Evolutionary conservation across 2,329 filamentous ascomycete species (phyloP).

Genomic region (Talaromyces sp.): DNA sequence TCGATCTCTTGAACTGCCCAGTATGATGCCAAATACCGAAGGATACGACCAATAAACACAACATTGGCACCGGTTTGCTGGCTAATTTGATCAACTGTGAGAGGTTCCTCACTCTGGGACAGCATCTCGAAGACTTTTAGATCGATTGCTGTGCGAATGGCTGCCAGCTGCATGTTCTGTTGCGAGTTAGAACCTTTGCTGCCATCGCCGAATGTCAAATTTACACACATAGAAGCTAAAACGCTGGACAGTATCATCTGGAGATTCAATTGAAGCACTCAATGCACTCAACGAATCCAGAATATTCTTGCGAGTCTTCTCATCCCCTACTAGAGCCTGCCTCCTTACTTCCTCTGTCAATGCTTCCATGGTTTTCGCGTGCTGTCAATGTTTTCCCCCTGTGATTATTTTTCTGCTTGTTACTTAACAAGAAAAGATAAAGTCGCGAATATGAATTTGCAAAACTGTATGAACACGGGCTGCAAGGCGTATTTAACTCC

Average conservation of each 20-base stretch:
- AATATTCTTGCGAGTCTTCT: conserved; percentile 12
- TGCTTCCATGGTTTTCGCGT: too few relatives aligned
- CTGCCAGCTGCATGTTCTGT: conserved; percentile 20
- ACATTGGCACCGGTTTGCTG: conserved; percentile 13
- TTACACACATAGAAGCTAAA: background rate
- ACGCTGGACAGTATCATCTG: conserved; percentile 19
- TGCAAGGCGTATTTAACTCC: too few relatives aligned
- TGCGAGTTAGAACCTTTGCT: background rate
- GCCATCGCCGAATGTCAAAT: background rate
- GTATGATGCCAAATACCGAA: conserved; percentile 29
- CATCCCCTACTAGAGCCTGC: conserved; percentile 18
- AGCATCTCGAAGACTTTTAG: conserved; percentile 23
- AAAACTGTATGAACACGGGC: too few relatives aligned
- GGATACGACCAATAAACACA: conserved; percentile 21
- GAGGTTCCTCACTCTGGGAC: conserved; percentile 4
- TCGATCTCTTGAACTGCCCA: conserved; percentile 14
- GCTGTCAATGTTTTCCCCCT: too few relatives aligned
- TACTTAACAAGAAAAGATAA: too few relatives aligned
- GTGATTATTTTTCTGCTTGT: too few relatives aligned
- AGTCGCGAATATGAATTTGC: too few relatives aligned
- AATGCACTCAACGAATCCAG: conserved; percentile 17
- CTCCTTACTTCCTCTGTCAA: conserved; percentile 13
- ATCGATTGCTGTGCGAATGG: conserved; percentile 21
- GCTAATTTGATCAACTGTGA: conserved; percentile 18
- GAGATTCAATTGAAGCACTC: conserved; percentile 16